phyloP scores from a whole-genome alignment of 1,284 basidiomycete species.

The Cronartium ribicola region DNA sequence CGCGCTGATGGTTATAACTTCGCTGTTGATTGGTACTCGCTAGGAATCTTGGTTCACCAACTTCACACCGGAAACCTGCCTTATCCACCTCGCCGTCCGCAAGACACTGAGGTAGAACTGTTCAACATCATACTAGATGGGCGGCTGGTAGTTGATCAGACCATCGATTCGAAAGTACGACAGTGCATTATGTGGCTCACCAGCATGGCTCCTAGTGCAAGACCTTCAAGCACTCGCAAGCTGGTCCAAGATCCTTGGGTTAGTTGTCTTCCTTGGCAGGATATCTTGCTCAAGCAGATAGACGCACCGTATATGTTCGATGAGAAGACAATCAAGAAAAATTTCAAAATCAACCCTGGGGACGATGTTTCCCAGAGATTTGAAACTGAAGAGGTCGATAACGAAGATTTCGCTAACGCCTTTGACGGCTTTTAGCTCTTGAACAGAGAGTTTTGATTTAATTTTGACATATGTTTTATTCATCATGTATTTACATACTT shows the following conservation, averaged over 20 bases:
- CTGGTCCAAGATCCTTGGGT: neutral
- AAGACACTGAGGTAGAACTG: neutral
- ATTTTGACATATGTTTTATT: too few relatives aligned
- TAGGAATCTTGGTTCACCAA: neutral
- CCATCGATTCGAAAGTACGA: neutral
- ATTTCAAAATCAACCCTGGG: too few relatives aligned
- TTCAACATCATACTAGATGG: neutral
- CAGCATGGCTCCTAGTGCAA: neutral
- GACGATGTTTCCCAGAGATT: too few relatives aligned
- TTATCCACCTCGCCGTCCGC: neutral
- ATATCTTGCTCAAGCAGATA: neutral
- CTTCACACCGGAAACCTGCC: neutral
- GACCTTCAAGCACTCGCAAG: neutral
- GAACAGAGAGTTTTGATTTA: too few relatives aligned
- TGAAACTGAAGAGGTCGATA: too few relatives aligned
- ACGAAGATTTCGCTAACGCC: too few relatives aligned
- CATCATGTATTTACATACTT: too few relatives aligned
- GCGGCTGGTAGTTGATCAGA: neutral
- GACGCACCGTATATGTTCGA: neutral
- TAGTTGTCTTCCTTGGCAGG: neutral
- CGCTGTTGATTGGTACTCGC: constrained; percentile 48
- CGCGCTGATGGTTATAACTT: constrained; percentile 45
- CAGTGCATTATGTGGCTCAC: neutral
- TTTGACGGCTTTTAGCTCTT: too few relatives aligned
- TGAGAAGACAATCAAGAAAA: too few relatives aligned